Percentiles rank a stretch among this genome's conserved stretches.
Evolutionary conservation across 116 monocot species (phyloP).

Genomic region (Posidonia oceanica): DNA sequence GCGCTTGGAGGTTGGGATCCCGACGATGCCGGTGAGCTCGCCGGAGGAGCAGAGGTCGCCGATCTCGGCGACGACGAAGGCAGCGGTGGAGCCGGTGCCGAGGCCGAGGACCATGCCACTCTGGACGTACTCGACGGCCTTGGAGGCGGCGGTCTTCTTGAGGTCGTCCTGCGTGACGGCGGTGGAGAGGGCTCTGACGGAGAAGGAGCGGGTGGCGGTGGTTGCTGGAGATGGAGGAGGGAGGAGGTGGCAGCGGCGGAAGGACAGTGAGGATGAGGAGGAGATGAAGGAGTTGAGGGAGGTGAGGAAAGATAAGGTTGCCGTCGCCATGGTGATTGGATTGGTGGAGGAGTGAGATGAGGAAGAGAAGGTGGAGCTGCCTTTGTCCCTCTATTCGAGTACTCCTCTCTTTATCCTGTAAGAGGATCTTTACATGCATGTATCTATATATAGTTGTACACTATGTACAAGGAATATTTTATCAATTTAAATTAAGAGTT

Average conservation of each 20-base stretch:
- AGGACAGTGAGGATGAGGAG: not conserved
- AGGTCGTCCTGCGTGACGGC: constrained; percentile 75
- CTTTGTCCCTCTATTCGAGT: too few relatives aligned
- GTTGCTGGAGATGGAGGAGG: not conserved
- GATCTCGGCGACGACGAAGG: constrained; percentile 64
- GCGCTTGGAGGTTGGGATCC: constrained; percentile 75
- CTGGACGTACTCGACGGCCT: constrained; percentile 71
- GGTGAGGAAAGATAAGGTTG: constrained; percentile 6
- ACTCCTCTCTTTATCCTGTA: too few relatives aligned
- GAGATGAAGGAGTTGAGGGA: not conserved
- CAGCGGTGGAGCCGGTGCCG: constrained; percentile 82
- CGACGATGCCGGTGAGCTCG: constrained; percentile 52
- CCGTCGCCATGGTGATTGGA: not conserved
- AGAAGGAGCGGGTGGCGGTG: not conserved
- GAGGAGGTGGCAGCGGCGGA: not conserved
- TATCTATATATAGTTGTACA: too few relatives aligned
- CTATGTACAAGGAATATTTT: too few relatives aligned
- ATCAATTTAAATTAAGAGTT: too few relatives aligned
- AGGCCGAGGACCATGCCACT: constrained; percentile 83
- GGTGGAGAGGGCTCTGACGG: constrained; percentile 23
- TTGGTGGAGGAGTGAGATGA: too few relatives aligned
- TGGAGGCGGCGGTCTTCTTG: constrained; percentile 64
- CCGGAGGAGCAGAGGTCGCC: constrained; percentile 45
- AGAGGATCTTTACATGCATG: too few relatives aligned
- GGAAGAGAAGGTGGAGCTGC: too few relatives aligned